These are phyloP conservation scores for Borovskyia barvae DNA, from an alignment of 208 protist species.

Conservation along the genomic window DNA sequence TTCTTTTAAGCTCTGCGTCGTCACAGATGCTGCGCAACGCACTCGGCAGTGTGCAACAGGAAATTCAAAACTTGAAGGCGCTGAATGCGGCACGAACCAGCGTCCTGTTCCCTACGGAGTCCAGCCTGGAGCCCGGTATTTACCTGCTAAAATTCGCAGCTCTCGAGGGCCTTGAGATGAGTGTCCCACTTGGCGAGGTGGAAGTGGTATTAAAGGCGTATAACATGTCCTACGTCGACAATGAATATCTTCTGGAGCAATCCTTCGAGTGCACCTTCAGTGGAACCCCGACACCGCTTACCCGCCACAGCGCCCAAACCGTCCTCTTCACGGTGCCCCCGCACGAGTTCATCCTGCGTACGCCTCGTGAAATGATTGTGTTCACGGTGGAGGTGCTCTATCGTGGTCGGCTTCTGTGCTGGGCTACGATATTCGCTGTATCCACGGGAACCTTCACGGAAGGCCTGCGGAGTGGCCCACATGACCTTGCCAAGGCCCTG, in stretches of 20 bases:
- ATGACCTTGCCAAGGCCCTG: constrained; percentile 51
- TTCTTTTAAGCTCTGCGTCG: background rate
- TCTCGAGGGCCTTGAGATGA: constrained; percentile 51
- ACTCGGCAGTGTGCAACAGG: constrained; percentile 24
- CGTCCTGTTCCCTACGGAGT: constrained; percentile 34
- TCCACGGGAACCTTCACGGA: constrained; percentile 36
- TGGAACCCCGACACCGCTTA: constrained; percentile 18
- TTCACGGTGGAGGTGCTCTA: constrained; percentile 49
- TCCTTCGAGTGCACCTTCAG: constrained; percentile 30
- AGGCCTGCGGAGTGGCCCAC: constrained; percentile 33
- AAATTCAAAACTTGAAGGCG: constrained; percentile 22
- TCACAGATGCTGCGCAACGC: constrained; percentile 20
- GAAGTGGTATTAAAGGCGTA: constrained; percentile 50
- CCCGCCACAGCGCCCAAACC: constrained; percentile 23
- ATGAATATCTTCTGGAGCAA: constrained; percentile 49
- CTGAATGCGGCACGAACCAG: constrained; percentile 6
- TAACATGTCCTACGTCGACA: constrained; percentile 43
- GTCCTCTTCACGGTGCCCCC: constrained; percentile 36
- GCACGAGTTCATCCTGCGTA: constrained; percentile 48
- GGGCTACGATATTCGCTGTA: constrained; percentile 42
- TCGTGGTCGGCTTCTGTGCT: constrained; percentile 48
- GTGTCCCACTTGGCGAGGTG: constrained; percentile 45
- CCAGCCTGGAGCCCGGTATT: constrained; percentile 25
- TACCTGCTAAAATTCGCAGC: constrained; percentile 40
- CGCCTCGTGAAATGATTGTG: constrained; percentile 44